These are phyloP conservation scores for Leishmania tarentolae DNA, from an alignment of 208 protist genomes.

Conservation along the genomic window DNA sequence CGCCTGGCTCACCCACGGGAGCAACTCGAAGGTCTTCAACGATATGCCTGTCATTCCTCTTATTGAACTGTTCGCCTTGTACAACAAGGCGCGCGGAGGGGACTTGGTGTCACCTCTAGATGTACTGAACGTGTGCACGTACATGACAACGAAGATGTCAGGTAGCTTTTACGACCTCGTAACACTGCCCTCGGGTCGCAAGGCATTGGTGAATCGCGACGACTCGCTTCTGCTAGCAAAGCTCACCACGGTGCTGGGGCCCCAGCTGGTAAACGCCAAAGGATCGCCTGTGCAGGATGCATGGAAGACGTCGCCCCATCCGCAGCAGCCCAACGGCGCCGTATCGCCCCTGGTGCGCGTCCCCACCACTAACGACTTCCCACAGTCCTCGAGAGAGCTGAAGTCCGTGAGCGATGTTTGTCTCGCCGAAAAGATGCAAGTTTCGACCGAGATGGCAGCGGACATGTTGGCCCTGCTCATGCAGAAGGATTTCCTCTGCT, in stretches of 20 bases:
- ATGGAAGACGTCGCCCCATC: not conserved
- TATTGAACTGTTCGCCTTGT: slow-evolving; percentile 84
- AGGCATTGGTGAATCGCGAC: slow-evolving; percentile 74
- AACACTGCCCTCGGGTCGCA: slow-evolving; percentile 68
- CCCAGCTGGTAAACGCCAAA: slow-evolving; percentile 39
- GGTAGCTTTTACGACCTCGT: slow-evolving; percentile 56
- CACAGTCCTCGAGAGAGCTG: slow-evolving; percentile 31
- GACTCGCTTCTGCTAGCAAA: slow-evolving; percentile 53
- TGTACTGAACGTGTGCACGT: slow-evolving; percentile 65
- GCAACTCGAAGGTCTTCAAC: slow-evolving; percentile 71
- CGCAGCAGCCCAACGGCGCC: not conserved
- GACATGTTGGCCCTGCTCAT: slow-evolving; percentile 65
- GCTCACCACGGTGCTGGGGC: slow-evolving; percentile 56
- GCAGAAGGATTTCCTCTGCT: slow-evolving; percentile 62
- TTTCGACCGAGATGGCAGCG: slow-evolving; percentile 51
- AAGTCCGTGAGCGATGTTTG: slow-evolving; percentile 67
- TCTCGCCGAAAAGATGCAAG: slow-evolving; percentile 57
- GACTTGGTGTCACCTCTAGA: slow-evolving; percentile 80
- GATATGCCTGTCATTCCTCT: slow-evolving; percentile 77
- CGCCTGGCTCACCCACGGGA: slow-evolving; percentile 82
- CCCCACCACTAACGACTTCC: slow-evolving; percentile 41
- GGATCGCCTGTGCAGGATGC: slow-evolving; percentile 21
- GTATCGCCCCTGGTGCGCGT: slow-evolving; percentile 19
- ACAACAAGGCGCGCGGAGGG: slow-evolving; percentile 82
- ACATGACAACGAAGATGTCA: slow-evolving; percentile 41